Percentiles rank a stretch among this genome's conserved stretches.
Conservation (phyloP, 2,329 filamentous ascomycete genomes). For the Balansia obtecta region DNA sequence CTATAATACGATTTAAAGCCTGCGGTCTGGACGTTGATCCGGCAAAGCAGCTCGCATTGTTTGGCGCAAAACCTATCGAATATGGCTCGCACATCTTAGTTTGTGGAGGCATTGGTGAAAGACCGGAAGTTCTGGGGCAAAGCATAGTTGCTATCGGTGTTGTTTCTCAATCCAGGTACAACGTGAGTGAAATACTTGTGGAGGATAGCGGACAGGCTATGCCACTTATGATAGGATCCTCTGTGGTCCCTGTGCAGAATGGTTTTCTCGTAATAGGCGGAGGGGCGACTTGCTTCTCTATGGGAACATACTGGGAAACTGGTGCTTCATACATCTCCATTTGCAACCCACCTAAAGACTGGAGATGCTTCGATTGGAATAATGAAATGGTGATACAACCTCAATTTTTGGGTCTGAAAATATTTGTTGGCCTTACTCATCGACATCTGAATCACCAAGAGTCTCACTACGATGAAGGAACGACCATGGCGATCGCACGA, state of each 20-base stretch:
- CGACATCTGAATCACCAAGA: slow-evolving; percentile 1
- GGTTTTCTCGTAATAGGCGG: slow-evolving; percentile 58
- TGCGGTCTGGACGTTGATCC: neutral
- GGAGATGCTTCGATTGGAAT: neutral
- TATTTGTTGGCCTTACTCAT: slow-evolving; percentile 8
- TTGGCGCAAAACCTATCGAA: slow-evolving; percentile 19
- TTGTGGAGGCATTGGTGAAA: slow-evolving; percentile 22
- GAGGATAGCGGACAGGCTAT: slow-evolving; percentile 4
- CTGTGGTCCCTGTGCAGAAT: slow-evolving; percentile 34
- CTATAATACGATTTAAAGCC: slow-evolving; percentile 14
- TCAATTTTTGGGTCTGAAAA: slow-evolving; percentile 17
- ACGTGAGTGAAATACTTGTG: slow-evolving; percentile 5
- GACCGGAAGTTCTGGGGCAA: slow-evolving; percentile 16
- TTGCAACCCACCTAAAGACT: neutral
- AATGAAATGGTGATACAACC: slow-evolving; percentile 1
- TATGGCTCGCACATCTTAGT: slow-evolving; percentile 12
- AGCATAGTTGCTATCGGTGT: slow-evolving; percentile 14
- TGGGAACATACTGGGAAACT: slow-evolving; percentile 74
- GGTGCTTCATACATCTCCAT: slow-evolving; percentile 35
- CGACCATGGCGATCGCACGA: slow-evolving; percentile 32
- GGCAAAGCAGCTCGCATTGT: slow-evolving; percentile 14
- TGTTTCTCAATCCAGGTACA: slow-evolving; percentile 22
- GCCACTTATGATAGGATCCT: slow-evolving; percentile 62
- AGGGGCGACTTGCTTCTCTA: slow-evolving; percentile 80
- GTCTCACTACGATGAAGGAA: slow-evolving; percentile 7